These are phyloP conservation scores for Gyrodon lividus DNA, from an alignment of 768 basidiomycete genomes.

Conservation along the genomic window DNA sequence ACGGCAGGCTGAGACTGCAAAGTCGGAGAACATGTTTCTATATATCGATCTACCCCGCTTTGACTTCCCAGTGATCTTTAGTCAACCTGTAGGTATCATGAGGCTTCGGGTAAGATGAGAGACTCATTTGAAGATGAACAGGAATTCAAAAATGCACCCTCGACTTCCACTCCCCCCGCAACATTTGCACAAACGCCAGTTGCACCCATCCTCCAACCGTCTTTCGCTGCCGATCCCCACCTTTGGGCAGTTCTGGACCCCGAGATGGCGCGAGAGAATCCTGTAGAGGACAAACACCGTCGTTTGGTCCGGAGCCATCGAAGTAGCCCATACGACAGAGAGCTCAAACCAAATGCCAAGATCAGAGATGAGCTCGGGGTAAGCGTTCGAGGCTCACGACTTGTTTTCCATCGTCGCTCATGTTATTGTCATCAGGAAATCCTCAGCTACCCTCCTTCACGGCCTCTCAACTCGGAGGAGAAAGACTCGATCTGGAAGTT, in stretches of 20 bases:
- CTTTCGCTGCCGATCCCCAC: constrained; percentile 62
- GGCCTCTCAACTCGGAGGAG: constrained; percentile 82
- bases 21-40: constrained; percentile 91
- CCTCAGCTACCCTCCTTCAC: constrained; percentile 88
- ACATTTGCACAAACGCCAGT: constrained; percentile 42
- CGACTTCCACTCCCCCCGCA: constrained; percentile 42
- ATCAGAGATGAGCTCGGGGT: constrained; percentile 92
- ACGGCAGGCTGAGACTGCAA: constrained; percentile 81
- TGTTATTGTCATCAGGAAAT: constrained; percentile 59
- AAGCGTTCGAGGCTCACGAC: constrained; percentile 24
- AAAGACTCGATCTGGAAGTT: constrained; percentile 99
- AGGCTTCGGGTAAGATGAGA: not conserved
- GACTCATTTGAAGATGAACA: constrained; percentile 15
- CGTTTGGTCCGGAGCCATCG: constrained; percentile 92
- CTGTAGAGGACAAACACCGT: constrained; percentile 96
- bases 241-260: constrained; percentile 92
- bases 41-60: constrained; percentile 96
- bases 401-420: not conserved
- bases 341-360: constrained; percentile 95
- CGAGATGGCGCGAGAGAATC: constrained; percentile 88
- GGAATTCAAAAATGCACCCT: constrained; percentile 42
- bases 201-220: constrained; percentile 40
- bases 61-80: constrained; percentile 95
- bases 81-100: constrained; percentile 66
- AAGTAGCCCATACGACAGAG: constrained; percentile 91